A percentile compares a stretch with the other conserved stretches of the same genome.
Evolutionary conservation across 2,329 filamentous ascomycete genomes (phyloP).

Genomic region (Xylariales sp.): DNA sequence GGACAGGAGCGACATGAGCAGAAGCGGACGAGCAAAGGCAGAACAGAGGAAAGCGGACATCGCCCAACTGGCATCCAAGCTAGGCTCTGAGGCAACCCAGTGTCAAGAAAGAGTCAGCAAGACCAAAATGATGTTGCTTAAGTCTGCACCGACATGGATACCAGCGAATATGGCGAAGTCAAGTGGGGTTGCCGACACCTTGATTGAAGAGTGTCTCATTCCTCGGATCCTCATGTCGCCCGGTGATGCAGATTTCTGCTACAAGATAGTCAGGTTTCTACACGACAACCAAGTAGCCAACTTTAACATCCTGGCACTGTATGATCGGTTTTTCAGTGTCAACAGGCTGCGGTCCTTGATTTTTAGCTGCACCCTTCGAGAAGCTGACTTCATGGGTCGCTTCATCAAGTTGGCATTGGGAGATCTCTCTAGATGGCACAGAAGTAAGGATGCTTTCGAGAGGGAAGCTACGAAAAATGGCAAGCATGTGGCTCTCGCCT

Average conservation of each 20-base stretch:
- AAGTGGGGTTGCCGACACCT: conserved; percentile 65
- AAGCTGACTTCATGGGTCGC: conserved; percentile 88
- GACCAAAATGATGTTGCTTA: conserved; percentile 64
- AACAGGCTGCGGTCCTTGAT: conserved; percentile 78
- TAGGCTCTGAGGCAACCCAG: conserved; percentile 69
- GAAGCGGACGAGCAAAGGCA: conserved; percentile 60
- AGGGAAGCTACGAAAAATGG: conserved; percentile 67
- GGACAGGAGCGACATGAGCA: conserved; percentile 69
- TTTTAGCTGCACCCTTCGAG: conserved; percentile 83
- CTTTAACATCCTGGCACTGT: conserved; percentile 80
- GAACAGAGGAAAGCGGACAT: conserved; percentile 67
- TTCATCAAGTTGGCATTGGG: conserved; percentile 80
- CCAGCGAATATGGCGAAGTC: conserved; percentile 57
- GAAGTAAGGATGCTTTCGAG: conserved; percentile 70
- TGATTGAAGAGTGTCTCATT: conserved; percentile 90
- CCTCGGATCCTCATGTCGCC: conserved; percentile 81
- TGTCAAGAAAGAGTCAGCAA: conserved; percentile 65
- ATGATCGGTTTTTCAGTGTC: conserved; percentile 79
- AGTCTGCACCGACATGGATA: conserved; percentile 72
- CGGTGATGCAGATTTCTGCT: conserved; percentile 83
- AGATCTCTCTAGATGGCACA: conserved; percentile 82
- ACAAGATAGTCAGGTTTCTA: conserved; percentile 80
- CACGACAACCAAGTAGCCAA: conserved; percentile 80
- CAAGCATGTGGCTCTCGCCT: conserved; percentile 72
- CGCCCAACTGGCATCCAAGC: conserved; percentile 61